A percentile compares a stretch with the other conserved stretches of the same genome.
phyloP scores from a whole-genome alignment of 2,329 filamentous ascomycete species.

The Calcarisporium arbuscula region DNA sequence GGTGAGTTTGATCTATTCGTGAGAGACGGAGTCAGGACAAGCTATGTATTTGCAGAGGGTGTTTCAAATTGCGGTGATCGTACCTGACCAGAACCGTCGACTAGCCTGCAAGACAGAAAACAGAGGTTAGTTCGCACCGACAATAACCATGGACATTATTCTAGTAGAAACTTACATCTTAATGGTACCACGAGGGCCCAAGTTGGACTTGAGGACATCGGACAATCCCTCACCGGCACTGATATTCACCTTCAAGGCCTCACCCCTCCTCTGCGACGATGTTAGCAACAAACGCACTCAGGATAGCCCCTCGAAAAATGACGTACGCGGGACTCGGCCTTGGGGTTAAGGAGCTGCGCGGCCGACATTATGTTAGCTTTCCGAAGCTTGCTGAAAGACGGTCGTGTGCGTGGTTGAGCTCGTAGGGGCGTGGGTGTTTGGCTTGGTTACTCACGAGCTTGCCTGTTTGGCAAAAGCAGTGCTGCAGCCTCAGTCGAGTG shows the following conservation, averaged over 20 bases:
- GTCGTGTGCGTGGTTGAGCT: slow-evolving; percentile 8
- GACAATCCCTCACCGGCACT: slow-evolving; percentile 87
- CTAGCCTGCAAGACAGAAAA: slow-evolving; percentile 45
- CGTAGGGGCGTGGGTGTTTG: slow-evolving; percentile 4
- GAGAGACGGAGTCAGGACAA: slow-evolving; percentile 18
- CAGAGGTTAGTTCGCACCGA: not conserved
- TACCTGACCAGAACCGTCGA: slow-evolving; percentile 65
- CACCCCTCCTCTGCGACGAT: slow-evolving; percentile 71
- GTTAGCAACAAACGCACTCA: slow-evolving; percentile 16
- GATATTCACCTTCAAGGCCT: slow-evolving; percentile 96
- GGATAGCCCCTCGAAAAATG: slow-evolving; percentile 11
- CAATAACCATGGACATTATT: slow-evolving; percentile 18
- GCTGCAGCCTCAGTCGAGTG: too few relatives aligned
- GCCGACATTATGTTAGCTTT: slow-evolving; percentile 73
- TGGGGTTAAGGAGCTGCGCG: slow-evolving; percentile 95
- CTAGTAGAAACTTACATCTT: slow-evolving; percentile 65
- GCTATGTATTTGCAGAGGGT: too few relatives aligned
- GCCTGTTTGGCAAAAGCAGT: too few relatives aligned
- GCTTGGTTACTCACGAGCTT: too few relatives aligned
- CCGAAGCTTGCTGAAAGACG: slow-evolving; percentile 10
- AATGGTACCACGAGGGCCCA: slow-evolving; percentile 88
- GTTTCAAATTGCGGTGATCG: slow-evolving; percentile 21
- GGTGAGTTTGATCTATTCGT: slow-evolving; percentile 83
- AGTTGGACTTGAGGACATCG: slow-evolving; percentile 92
- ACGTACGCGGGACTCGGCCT: slow-evolving; percentile 92